Evolutionary conservation across 2,329 filamentous ascomycete species (phyloP), one percentile per base, ranked within the genome.

Genomic region (Dothiorella sarmentorum): DNA sequence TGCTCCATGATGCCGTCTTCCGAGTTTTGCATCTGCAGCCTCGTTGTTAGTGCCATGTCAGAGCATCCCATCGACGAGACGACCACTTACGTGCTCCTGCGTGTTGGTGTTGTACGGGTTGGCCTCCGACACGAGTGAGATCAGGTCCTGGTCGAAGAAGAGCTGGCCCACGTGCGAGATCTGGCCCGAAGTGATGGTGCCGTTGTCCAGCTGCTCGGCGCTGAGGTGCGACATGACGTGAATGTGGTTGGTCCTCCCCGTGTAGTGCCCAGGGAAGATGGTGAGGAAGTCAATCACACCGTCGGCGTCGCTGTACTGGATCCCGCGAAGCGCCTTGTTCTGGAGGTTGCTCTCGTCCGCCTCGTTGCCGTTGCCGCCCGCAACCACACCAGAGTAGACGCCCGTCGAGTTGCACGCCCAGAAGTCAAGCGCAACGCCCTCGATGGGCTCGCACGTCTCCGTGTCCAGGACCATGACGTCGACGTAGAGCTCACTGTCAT

Each of bases 101-200:
- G 64, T 73, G 63, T 78, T 78, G 59, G 68, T 73, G 63, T 67
- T 73, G 68, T 78, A 77, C 2, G 81, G 80, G 0, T 66, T 59
- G 0, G 71, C 73, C 13, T 69, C 68, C 61, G 84, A 79, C 58
- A 87, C 82, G 37, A 73, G 62, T 24, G 65, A 64, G 63, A 83
- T 78, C 9, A 88, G 78, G 61, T 76, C 74, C 67, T 86, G 80
- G 68, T 88, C 83, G 59, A 85, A 85, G 77, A 85, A 88, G 52
- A 85, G 67, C 68, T 89, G 85, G 15, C 85, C 85, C 29, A 87
- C 77, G 71, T 88, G 84, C 29, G 55, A 24, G 42, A 57, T 10
- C 43, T 57, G 55, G 7, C 80, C 79, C 59, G 82, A 77, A 49
- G 72, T 75, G 52, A 72, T 75, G 15, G 82, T 81, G 53, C 80